Percentiles rank a stretch among this genome's conserved stretches.
These are phyloP conservation scores for Arthrobotrys pseudoclavata DNA, from an alignment of 2,329 filamentous ascomycete species.

Conservation along the genomic window DNA sequence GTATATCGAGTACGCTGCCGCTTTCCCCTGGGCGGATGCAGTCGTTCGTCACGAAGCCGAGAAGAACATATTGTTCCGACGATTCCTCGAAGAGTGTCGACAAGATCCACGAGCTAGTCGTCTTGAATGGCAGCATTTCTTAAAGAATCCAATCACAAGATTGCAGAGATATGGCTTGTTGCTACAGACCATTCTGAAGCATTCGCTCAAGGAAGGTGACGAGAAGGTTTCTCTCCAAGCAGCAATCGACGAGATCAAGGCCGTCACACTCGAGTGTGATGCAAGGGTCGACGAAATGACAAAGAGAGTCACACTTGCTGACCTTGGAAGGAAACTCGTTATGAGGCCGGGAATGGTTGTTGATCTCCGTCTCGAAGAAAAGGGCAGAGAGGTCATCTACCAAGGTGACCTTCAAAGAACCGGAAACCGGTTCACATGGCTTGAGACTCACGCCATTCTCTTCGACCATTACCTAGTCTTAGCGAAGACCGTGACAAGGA, in stretches of 20 bases:
- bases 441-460: conserved; percentile 91
- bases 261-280: conserved; percentile 91
- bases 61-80: conserved; percentile 85
- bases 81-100: conserved; percentile 85
- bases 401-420: conserved; percentile 90
- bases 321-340: conserved; percentile 85
- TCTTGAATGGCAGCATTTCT: conserved; percentile 91
- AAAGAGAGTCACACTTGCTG: conserved; percentile 88
- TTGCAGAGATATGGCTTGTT: conserved; percentile 91
- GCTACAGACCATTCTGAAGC: conserved; percentile 84
- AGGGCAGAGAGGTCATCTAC: conserved; percentile 90
- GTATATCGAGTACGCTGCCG: conserved; percentile 92
- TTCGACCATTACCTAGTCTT: conserved; percentile 98
- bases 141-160: conserved; percentile 92
- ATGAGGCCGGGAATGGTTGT: conserved; percentile 91
- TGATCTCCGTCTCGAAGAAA: conserved; percentile 88
- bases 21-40: conserved; percentile 86
- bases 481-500: conserved; percentile 79
- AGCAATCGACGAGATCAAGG: conserved; percentile 91
- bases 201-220: conserved; percentile 85
- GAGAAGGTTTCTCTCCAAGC: conserved; percentile 87
- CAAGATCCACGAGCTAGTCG: conserved; percentile 83
- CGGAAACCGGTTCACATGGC: conserved; percentile 90
- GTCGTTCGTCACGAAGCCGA: conserved; percentile 86
- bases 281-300: conserved; percentile 90